Conservation (phyloP, 495 filamentous ascomycete genomes). For the Lentithecium fluviatile region DNA sequence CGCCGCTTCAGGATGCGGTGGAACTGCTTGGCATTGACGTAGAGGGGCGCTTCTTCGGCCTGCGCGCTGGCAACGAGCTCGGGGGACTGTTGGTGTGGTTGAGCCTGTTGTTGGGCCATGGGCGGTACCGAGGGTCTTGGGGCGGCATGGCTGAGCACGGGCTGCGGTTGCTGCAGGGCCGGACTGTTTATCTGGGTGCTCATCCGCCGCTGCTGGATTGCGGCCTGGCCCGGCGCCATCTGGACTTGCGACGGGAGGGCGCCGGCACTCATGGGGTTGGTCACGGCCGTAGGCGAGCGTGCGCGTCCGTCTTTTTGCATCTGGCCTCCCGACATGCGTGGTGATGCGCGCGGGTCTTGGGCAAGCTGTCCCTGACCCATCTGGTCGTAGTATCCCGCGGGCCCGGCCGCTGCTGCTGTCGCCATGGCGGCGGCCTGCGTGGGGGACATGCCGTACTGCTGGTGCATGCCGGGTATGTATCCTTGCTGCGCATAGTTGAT, state of each 20-base stretch:
- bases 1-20: slow-evolving; percentile 93
- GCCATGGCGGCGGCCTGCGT: slow-evolving; percentile 68
- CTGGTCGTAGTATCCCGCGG: slow-evolving; percentile 60
- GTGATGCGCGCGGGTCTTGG: slow-evolving; percentile 54
- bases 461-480: slow-evolving; percentile 57
- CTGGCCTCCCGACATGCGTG: slow-evolving; percentile 52
- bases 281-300: slow-evolving; percentile 55
- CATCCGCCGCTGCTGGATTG: slow-evolving; percentile 54
- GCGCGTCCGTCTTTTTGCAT: slow-evolving; percentile 60
- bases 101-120: slow-evolving; percentile 50
- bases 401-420: slow-evolving; percentile 65
- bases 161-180: slow-evolving; percentile 55
- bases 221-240: slow-evolving; percentile 37
- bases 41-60: slow-evolving; percentile 90
- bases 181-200: slow-evolving; percentile 62
- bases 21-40: slow-evolving; percentile 98
- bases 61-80: slow-evolving; percentile 68
- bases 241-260: slow-evolving; percentile 40
- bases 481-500: slow-evolving; percentile 59
- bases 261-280: slow-evolving; percentile 48
- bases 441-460: slow-evolving; percentile 56
- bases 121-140: slow-evolving; percentile 30
- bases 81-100: slow-evolving; percentile 70
- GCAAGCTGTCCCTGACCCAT: slow-evolving; percentile 46
- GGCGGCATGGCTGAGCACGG: slow-evolving; percentile 56